These are phyloP conservation scores for Pseudocercospora eumusae DNA, from an alignment of 2,329 filamentous ascomycete genomes.

Conservation along the genomic window DNA sequence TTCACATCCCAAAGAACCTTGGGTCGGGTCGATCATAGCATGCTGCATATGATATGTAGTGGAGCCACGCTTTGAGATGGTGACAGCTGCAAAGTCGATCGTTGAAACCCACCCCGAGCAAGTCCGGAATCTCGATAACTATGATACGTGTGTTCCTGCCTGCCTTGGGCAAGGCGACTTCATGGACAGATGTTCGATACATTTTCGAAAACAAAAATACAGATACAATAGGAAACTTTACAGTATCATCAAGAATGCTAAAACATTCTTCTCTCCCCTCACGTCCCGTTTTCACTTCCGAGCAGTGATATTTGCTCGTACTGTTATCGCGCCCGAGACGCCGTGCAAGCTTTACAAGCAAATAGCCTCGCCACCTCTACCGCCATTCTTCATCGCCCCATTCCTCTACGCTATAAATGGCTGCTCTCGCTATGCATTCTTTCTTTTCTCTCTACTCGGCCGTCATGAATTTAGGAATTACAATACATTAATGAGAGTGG, in stretches of 20 bases:
- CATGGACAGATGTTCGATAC: background rate
- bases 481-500: slow-evolving; percentile 22
- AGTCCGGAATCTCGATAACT: background rate
- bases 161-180: background rate
- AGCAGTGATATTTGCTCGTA: background rate
- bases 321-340: background rate
- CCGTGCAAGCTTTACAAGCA: background rate
- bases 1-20: background rate
- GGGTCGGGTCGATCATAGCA: background rate
- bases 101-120: background rate
- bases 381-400: background rate
- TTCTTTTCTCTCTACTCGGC: background rate
- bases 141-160: too few relatives aligned
- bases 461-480: background rate
- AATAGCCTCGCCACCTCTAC: background rate
- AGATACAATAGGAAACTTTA: slow-evolving; percentile 5
- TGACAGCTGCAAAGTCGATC: background rate
- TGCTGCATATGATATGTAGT: too few relatives aligned
- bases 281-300: slow-evolving; percentile 1
- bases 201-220: background rate
- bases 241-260: slow-evolving; percentile 1
- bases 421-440: background rate
- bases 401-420: background rate
- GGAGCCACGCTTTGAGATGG: background rate
- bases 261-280: background rate